Evolutionary conservation across 805 yeast genomes (phyloP).

Genomic region (Suhomyces canberraensis): DNA sequence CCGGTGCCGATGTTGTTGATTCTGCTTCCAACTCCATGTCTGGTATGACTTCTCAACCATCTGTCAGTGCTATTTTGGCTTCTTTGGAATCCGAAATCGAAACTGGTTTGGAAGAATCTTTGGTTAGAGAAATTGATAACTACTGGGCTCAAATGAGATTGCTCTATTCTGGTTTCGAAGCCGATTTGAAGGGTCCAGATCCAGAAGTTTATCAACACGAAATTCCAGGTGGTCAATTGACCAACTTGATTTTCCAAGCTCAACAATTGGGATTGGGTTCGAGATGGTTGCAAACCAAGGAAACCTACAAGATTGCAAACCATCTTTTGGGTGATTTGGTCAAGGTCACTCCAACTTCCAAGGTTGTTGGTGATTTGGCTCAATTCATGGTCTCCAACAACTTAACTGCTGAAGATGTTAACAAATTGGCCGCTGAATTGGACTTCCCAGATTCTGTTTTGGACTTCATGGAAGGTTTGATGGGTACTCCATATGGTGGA

Average conservation of each 20-base stretch:
- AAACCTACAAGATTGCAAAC: constrained; percentile 90
- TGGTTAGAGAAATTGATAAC: constrained; percentile 80
- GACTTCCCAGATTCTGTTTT: constrained; percentile 99
- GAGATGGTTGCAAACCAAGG: constrained; percentile 95
- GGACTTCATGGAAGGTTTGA: constrained; percentile 98
- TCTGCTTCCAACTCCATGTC: constrained; percentile 97
- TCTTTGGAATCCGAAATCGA: constrained; percentile 84
- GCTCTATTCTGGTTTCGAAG: constrained; percentile 94
- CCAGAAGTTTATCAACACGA: constrained; percentile 98
- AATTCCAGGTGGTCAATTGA: constrained; percentile 99
- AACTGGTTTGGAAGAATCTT: constrained; percentile 63
- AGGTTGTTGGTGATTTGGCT: constrained; percentile 99
- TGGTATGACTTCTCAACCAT: constrained; percentile 98
- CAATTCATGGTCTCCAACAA: constrained; percentile 98
- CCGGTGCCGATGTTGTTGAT: constrained; percentile 98
- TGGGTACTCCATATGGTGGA: constrained; percentile 99
- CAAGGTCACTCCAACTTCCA: constrained; percentile 99
- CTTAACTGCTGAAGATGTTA: constrained; percentile 79
- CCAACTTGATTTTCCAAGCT: constrained; percentile 97
- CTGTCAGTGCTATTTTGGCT: constrained; percentile 88
- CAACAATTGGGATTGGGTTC: constrained; percentile 97
- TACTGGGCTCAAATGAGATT: constrained; percentile 99
- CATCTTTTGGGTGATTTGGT: constrained; percentile 91
- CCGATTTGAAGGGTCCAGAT: constrained; percentile 98
- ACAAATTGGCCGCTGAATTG: constrained; percentile 79